These are phyloP conservation scores for Leptodontidium sp. DNA, from an alignment of 2,329 filamentous ascomycete species.

Conservation along the genomic window DNA sequence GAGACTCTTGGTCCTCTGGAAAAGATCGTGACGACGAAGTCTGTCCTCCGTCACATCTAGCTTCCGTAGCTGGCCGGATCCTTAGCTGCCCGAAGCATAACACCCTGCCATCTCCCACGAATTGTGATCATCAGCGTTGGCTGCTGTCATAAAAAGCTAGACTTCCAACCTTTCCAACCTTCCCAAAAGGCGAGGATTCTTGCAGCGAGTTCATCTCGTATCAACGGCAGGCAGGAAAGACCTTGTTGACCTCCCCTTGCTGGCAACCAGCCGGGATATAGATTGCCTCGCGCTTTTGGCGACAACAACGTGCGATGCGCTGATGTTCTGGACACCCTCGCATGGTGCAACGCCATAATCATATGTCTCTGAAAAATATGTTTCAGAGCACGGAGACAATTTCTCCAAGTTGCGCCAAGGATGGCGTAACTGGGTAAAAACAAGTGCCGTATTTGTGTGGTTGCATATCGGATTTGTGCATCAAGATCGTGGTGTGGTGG, in stretches of 20 bases:
- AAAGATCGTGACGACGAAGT: constrained; percentile 4
- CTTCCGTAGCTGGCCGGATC: constrained; percentile 14
- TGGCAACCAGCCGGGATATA: constrained; percentile 10
- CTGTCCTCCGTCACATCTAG: constrained; percentile 1
- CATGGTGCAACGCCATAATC: not conserved
- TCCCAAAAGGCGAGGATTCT: not conserved
- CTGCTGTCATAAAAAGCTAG: constrained; percentile 5
- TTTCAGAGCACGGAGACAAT: constrained; percentile 17
- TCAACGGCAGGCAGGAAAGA: constrained; percentile 2
- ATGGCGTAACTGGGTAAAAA: not conserved
- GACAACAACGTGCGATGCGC: not conserved
- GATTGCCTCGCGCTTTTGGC: constrained; percentile 17
- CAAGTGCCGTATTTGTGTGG: not conserved
- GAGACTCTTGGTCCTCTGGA: not conserved
- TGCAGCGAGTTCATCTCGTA: constrained; percentile 9
- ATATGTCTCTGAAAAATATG: constrained; percentile 12
- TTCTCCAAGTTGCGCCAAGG: not conserved
- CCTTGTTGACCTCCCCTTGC: constrained; percentile 1
- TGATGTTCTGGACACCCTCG: not conserved
- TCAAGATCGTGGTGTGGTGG: constrained; percentile 4
- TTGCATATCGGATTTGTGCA: constrained; percentile 17
- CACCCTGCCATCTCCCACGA: constrained; percentile 2
- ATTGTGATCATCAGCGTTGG: constrained; percentile 14
- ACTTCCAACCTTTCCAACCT: not conserved
- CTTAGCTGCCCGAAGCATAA: not conserved